These are phyloP conservation scores for Emericellopsis cladophorae DNA, from an alignment of 2,329 filamentous ascomycete species.

Conservation along the genomic window DNA sequence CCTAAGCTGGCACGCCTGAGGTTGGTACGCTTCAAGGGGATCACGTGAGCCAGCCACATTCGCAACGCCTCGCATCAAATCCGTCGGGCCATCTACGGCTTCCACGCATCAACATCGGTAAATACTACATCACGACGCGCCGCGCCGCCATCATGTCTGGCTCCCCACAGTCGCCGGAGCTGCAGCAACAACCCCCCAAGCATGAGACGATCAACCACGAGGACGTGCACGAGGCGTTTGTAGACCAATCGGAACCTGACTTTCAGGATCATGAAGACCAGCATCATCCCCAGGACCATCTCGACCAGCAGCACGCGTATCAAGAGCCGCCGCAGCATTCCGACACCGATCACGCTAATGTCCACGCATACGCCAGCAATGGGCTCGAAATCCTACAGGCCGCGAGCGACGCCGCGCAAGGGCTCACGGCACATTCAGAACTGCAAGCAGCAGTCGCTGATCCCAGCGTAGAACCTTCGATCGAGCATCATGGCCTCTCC, in stretches of 20 bases:
- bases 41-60: not conserved
- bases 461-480: too few species aligned
- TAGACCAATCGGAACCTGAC: too few species aligned
- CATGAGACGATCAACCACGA: too few species aligned
- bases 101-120: conserved; percentile 3
- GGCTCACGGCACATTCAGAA: conserved; percentile 12
- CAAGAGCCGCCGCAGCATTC: not conserved
- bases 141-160: conserved; percentile 1
- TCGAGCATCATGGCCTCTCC: too few species aligned
- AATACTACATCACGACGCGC: not conserved
- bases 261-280: too few species aligned
- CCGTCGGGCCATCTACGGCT: conserved; percentile 2
- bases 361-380: conserved; percentile 31
- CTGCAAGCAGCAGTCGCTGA: conserved; percentile 22
- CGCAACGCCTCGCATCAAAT: not conserved
- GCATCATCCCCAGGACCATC: not conserved
- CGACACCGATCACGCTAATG: conserved; percentile 12
- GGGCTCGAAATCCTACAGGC: conserved; percentile 31
- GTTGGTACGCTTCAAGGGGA: not conserved
- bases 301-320: not conserved
- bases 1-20: too few species aligned
- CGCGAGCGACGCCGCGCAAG: conserved; percentile 25
- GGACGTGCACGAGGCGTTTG: too few species aligned
- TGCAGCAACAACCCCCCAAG: too few species aligned
- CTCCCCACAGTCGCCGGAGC: conserved; percentile 1